These are phyloP conservation scores for Peniophora sp. DNA, from an alignment of 1,284 basidiomycete genomes.

Conservation along the genomic window DNA sequence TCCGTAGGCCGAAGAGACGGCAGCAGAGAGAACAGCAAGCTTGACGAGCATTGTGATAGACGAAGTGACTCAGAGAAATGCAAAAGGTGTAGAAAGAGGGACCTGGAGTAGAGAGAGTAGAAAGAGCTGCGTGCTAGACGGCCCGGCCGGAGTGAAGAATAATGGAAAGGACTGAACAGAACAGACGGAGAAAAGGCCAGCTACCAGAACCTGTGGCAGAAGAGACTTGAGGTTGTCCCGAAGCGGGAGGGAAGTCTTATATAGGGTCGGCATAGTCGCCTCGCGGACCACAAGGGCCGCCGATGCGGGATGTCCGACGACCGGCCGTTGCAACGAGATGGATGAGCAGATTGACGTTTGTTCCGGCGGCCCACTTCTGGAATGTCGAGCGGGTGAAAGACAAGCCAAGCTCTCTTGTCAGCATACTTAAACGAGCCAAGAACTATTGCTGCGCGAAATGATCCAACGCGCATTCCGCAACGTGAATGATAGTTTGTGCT, in stretches of 20 bases:
- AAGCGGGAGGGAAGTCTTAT: not conserved
- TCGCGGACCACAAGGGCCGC: too few relatives aligned
- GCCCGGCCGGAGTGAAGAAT: slow-evolving; percentile 1
- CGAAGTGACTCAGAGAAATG: not conserved
- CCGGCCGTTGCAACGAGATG: too few relatives aligned
- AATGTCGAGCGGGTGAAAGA: too few relatives aligned
- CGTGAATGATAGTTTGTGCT: too few relatives aligned
- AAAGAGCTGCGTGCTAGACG: not conserved
- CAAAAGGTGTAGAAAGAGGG: not conserved
- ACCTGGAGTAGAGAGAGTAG: not conserved
- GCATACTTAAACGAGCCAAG: too few relatives aligned
- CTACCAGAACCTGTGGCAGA: slow-evolving; percentile 3
- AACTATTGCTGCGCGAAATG: too few relatives aligned
- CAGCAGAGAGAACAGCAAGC: slow-evolving; percentile 2
- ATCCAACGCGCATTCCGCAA: too few relatives aligned
- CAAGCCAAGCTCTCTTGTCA: too few relatives aligned
- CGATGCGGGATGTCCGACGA: too few relatives aligned
- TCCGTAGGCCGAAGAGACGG: slow-evolving; percentile 1
- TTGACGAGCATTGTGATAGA: slow-evolving; percentile 1
- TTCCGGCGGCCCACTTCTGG: too few relatives aligned
- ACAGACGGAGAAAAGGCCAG: slow-evolving; percentile 1
- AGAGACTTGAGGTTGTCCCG: not conserved
- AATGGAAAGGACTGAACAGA: not conserved
- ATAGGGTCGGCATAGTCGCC: too few relatives aligned
- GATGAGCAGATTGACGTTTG: too few relatives aligned